These are phyloP conservation scores for Acorus gramineus DNA, from an alignment of 106 monocot species.

Conservation along the genomic window DNA sequence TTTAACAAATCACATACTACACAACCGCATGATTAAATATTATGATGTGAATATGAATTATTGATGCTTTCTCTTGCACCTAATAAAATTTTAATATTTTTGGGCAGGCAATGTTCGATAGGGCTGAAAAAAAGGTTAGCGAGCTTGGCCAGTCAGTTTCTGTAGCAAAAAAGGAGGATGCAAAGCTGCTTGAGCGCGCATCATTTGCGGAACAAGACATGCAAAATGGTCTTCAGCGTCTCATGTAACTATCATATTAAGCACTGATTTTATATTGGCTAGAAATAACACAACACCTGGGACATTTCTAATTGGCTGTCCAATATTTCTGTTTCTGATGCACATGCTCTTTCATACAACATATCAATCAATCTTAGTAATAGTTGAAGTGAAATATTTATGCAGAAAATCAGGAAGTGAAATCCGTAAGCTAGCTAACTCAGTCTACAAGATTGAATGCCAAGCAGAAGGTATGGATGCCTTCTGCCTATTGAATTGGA, in stretches of 20 bases:
- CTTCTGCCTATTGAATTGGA: background rate
- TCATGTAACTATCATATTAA: constrained; percentile 18
- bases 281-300: no score
- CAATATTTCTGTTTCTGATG: no score
- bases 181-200: constrained; percentile 10
- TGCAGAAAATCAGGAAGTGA: constrained; percentile 31
- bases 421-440: constrained; percentile 35
- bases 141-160: constrained; percentile 21
- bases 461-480: constrained; percentile 24
- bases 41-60: no score
- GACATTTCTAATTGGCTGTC: background rate
- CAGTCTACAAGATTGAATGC: constrained; percentile 30
- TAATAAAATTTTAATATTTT: background rate
- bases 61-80: no score
- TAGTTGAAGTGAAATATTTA: background rate
- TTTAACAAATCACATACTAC: no score
- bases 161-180: constrained; percentile 20
- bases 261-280: background rate
- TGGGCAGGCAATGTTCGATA: constrained; percentile 1
- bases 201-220: constrained; percentile 28
- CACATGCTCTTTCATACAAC: no score
- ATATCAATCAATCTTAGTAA: no score
- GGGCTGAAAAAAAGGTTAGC: constrained; percentile 25
- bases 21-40: no score
- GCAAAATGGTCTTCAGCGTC: constrained; percentile 20